These are phyloP conservation scores for Macrophomina pseudophaseolina DNA, from an alignment of 2,329 filamentous ascomycete species.

Conservation along the genomic window DNA sequence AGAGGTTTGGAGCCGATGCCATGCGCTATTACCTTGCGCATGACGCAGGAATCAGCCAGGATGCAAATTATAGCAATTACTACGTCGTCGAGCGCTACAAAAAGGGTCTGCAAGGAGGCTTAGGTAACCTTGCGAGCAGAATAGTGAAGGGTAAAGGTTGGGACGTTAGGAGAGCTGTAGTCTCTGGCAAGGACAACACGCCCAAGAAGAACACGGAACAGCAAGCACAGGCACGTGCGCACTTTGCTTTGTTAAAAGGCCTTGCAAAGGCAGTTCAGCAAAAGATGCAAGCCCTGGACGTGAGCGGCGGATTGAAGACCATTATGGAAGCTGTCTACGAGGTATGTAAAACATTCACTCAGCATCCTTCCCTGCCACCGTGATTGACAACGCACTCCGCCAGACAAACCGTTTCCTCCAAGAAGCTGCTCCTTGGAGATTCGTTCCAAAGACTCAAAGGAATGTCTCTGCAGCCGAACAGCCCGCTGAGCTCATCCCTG, in stretches of 20 bases:
- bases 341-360: background rate
- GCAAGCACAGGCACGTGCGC: slow-evolving; percentile 34
- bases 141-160: slow-evolving; percentile 72
- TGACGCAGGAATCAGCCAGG: slow-evolving; percentile 76
- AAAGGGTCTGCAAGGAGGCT: slow-evolving; percentile 74
- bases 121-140: slow-evolving; percentile 81
- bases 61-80: slow-evolving; percentile 84
- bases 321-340: slow-evolving; percentile 66
- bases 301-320: slow-evolving; percentile 67
- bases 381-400: background rate
- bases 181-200: slow-evolving; percentile 34
- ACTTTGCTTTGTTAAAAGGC: slow-evolving; percentile 31
- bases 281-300: slow-evolving; percentile 68
- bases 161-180: slow-evolving; percentile 67
- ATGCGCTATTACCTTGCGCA: slow-evolving; percentile 89
- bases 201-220: slow-evolving; percentile 33
- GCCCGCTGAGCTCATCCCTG: background rate
- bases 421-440: slow-evolving; percentile 70
- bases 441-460: slow-evolving; percentile 39
- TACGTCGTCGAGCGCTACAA: slow-evolving; percentile 78
- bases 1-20: slow-evolving; percentile 84
- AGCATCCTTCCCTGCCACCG: background rate
- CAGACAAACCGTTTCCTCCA: slow-evolving; percentile 73
- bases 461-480: background rate
- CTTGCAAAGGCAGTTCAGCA: slow-evolving; percentile 51